Conservation (phyloP, 352 stramenopile species). For the Peronospora farinosa region DNA sequence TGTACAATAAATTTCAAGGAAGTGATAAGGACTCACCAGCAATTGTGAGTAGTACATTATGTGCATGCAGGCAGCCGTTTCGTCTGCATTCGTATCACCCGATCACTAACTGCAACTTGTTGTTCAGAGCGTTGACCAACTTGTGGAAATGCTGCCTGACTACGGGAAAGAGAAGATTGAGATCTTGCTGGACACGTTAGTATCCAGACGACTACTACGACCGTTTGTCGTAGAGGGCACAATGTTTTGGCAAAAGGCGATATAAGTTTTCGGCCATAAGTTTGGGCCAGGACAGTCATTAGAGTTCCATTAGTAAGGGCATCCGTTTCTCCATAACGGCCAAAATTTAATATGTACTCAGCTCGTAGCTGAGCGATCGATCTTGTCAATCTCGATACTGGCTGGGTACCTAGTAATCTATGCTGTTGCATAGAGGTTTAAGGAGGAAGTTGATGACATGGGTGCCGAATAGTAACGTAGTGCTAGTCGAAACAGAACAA, state of each 20-base stretch:
- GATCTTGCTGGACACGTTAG: slow-evolving; percentile 70
- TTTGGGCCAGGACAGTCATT: not conserved
- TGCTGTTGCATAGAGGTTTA: not conserved
- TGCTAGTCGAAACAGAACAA: slow-evolving; percentile 2
- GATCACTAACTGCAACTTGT: slow-evolving; percentile 6
- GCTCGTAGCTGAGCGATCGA: not conserved
- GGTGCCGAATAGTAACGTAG: slow-evolving; percentile 3
- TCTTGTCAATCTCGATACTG: not conserved
- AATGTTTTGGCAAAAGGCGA: slow-evolving; percentile 73
- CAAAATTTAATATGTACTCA: slow-evolving; percentile 6
- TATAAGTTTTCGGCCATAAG: slow-evolving; percentile 20
- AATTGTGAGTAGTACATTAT: slow-evolving; percentile 42
- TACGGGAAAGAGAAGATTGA: slow-evolving; percentile 69
- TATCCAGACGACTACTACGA: slow-evolving; percentile 65
- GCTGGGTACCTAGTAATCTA: not conserved
- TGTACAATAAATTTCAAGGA: slow-evolving; percentile 83
- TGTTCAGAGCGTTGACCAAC: slow-evolving; percentile 56
- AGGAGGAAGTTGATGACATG: slow-evolving; percentile 8
- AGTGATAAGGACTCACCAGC: slow-evolving; percentile 42
- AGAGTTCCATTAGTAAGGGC: slow-evolving; percentile 4
- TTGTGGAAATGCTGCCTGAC: slow-evolving; percentile 59
- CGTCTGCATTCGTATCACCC: slow-evolving; percentile 14
- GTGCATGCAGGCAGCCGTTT: slow-evolving; percentile 4
- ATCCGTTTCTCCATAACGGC: slow-evolving; percentile 20
- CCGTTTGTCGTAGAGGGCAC: slow-evolving; percentile 80